Conservation (phyloP, 305 asterid genomes). For the Euphrasia arctica region DNA sequence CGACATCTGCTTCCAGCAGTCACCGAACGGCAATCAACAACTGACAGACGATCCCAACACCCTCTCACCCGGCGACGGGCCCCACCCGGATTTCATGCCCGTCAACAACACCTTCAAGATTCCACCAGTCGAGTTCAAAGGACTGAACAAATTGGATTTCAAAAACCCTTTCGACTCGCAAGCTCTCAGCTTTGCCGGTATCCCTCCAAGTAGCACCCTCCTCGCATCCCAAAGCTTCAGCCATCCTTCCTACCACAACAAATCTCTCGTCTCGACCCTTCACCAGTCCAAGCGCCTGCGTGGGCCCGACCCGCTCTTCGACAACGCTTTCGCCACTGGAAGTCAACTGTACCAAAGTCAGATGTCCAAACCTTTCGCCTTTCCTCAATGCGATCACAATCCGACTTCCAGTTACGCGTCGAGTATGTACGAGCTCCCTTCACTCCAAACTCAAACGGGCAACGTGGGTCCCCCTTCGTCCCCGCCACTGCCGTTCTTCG, state of each 20-base stretch:
- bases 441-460: conserved; percentile 85
- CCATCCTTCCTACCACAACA: conserved; percentile 31
- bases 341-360: conserved; percentile 31
- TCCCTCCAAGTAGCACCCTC: conserved; percentile 41
- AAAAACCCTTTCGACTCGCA: conserved; percentile 39
- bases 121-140: conserved; percentile 55
- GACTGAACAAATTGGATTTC: conserved; percentile 30
- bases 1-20: conserved; percentile 49
- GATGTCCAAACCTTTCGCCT: not conserved
- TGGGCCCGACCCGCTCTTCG: conserved; percentile 34
- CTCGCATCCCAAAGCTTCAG: conserved; percentile 19
- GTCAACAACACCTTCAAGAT: conserved; percentile 39
- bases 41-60: conserved; percentile 31
- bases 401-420: not conserved
- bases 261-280: conserved; percentile 29
- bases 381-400: not conserved
- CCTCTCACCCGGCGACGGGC: conserved; percentile 33
- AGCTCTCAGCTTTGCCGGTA: conserved; percentile 35
- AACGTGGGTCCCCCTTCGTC: conserved; percentile 57
- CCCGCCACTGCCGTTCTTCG: conserved; percentile 58
- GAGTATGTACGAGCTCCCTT: conserved; percentile 71
- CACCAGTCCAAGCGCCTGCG: conserved; percentile 49
- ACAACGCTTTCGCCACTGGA: not conserved
- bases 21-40: conserved; percentile 40
- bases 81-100: conserved; percentile 38